Percentiles rank a stretch among this genome's conserved stretches.
Evolutionary conservation across 2,329 filamentous ascomycete species (phyloP).

Genomic region (Pyrenophora teres): DNA sequence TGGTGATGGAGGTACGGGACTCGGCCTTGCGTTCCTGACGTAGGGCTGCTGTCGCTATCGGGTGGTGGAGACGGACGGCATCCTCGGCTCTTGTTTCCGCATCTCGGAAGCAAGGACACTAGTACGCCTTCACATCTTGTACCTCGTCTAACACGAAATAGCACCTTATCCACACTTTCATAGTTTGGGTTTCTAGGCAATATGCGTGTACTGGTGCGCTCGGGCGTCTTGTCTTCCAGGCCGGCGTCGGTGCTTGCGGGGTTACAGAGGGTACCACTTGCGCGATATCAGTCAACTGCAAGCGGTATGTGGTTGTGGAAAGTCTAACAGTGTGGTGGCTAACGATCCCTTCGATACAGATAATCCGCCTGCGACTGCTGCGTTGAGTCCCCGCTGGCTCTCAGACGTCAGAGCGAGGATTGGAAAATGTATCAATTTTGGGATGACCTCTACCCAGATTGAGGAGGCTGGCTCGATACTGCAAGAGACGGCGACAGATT

Average conservation of each 20-base stretch:
- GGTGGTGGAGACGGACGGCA: neutral
- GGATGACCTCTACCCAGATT: conserved; percentile 64
- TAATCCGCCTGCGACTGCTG: conserved; percentile 8
- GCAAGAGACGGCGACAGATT: conserved; percentile 64
- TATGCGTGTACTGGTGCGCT: conserved; percentile 28
- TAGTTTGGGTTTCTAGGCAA: neutral
- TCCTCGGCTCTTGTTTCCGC: conserved; percentile 22
- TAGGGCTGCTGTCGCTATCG: neutral
- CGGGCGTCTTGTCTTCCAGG: conserved; percentile 10
- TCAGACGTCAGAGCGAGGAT: conserved; percentile 68
- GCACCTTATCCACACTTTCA: neutral
- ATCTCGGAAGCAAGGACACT: conserved; percentile 8
- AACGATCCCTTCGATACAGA: neutral
- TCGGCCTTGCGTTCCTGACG: conserved; percentile 7
- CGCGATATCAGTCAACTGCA: conserved; percentile 9
- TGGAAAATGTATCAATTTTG: conserved; percentile 77
- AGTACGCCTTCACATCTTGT: neutral
- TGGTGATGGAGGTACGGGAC: conserved; percentile 1
- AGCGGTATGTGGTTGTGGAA: conserved; percentile 6
- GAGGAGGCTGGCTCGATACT: conserved; percentile 64
- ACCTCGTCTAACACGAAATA: neutral
- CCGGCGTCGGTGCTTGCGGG: neutral
- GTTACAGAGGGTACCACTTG: neutral
- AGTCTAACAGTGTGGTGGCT: too few species aligned
- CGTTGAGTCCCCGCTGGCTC: conserved; percentile 65